A percentile compares a stretch with the other conserved stretches of the same genome.
Evolutionary conservation across 1,284 basidiomycete genomes (phyloP).

Genomic region (Trichosporon sp.): DNA sequence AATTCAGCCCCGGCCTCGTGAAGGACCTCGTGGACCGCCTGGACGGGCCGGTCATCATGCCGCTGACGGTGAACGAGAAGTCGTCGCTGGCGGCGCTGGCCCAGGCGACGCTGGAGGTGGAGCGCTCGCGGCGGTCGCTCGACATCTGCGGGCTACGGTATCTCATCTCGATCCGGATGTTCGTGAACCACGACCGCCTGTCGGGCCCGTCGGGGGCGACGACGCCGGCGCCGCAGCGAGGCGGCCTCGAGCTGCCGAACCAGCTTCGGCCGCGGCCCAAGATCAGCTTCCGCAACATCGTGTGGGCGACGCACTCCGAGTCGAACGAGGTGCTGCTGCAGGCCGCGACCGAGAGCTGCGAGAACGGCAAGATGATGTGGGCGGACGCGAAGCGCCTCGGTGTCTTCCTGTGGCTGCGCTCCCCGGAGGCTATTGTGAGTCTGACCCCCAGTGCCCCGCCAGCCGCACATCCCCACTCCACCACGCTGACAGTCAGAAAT

Average conservation of each 20-base stretch:
- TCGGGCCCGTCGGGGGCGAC: slow-evolving; percentile 19
- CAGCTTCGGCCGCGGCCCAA: not conserved
- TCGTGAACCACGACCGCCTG: slow-evolving; percentile 38
- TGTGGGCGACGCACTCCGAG: slow-evolving; percentile 94
- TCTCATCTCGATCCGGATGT: slow-evolving; percentile 73
- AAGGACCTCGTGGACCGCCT: slow-evolving; percentile 62
- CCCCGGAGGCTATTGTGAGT: slow-evolving; percentile 68
- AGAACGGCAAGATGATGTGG: slow-evolving; percentile 76
- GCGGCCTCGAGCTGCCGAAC: not conserved
- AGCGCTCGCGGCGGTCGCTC: slow-evolving; percentile 76
- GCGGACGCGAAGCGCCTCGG: slow-evolving; percentile 78
- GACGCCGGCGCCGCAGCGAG: slow-evolving; percentile 17
- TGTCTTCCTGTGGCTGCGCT: slow-evolving; percentile 80
- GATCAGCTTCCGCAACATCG: slow-evolving; percentile 73
- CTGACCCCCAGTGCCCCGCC: not conserved
- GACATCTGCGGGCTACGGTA: slow-evolving; percentile 87
- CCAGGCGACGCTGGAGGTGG: slow-evolving; percentile 81
- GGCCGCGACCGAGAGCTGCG: slow-evolving; percentile 66
- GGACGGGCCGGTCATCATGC: slow-evolving; percentile 61
- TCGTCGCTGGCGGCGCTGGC: slow-evolving; percentile 73
- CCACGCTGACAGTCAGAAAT: slow-evolving; percentile 54
- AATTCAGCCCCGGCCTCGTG: slow-evolving; percentile 62
- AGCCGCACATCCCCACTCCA: not conserved
- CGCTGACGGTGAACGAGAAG: slow-evolving; percentile 70
- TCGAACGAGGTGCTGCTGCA: slow-evolving; percentile 76